Conservation (phyloP, 495 filamentous ascomycete species). For the Venustampulla echinocandica region DNA sequence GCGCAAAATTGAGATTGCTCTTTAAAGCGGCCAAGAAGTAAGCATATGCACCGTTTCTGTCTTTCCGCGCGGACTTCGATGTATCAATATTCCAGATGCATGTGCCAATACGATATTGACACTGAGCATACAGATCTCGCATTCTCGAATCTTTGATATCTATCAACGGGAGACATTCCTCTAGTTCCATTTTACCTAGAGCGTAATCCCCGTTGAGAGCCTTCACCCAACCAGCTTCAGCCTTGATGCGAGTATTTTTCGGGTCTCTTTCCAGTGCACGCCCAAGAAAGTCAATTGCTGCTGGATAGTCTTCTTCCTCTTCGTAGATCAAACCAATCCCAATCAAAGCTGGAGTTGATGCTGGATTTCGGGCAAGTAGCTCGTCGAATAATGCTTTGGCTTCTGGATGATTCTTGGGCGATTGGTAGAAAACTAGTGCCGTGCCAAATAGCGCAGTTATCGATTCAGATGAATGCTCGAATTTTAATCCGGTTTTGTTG, state of each 20-base stretch:
- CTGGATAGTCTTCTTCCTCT: conserved; percentile 77
- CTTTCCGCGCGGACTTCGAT: conserved; percentile 61
- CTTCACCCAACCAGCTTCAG: conserved; percentile 84
- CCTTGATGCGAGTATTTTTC: conserved; percentile 62
- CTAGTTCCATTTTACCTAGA: conserved; percentile 55
- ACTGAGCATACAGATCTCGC: conserved; percentile 69
- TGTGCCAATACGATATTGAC: conserved; percentile 78
- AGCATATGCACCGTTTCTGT: conserved; percentile 67
- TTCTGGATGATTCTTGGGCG: conserved; percentile 81
- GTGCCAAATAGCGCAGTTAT: conserved; percentile 72
- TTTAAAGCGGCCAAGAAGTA: conserved; percentile 79
- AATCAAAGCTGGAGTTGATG: conserved; percentile 71
- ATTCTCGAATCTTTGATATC: conserved; percentile 39
- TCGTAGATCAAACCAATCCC: conserved; percentile 86
- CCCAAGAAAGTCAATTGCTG: conserved; percentile 68
- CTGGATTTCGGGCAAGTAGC: conserved; percentile 62
- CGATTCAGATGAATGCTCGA: conserved; percentile 61
- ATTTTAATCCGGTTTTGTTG: conserved; percentile 52
- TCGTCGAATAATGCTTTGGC: conserved; percentile 73
- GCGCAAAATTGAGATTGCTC: conserved; percentile 80
- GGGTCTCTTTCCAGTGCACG: conserved; percentile 64
- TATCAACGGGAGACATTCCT: conserved; percentile 46
- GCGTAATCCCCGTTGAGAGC: conserved; percentile 69
- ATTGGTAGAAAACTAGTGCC: conserved; percentile 75
- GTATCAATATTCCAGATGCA: conserved; percentile 80